phyloP scores from a whole-genome alignment of 2,329 filamentous ascomycete species.

The Fusarium burgessii region DNA sequence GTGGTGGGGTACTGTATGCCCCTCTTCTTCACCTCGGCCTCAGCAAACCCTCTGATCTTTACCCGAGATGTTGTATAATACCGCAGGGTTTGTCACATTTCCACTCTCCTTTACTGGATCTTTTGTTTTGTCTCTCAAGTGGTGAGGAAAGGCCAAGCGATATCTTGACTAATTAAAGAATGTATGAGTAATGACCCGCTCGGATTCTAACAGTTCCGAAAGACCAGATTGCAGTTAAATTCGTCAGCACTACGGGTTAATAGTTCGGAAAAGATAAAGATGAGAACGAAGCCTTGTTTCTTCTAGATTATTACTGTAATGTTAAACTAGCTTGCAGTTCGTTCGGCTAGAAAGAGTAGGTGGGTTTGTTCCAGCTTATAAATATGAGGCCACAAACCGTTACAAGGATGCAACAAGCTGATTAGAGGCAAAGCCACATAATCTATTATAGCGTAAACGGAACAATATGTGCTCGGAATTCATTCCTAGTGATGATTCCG shows the following conservation, averaged over 20 bases:
- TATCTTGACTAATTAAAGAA: background rate
- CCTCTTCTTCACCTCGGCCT: background rate
- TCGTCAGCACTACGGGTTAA: background rate
- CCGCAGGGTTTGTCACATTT: background rate
- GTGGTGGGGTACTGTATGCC: too few relatives aligned
- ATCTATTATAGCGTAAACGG: background rate
- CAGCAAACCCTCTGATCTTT: too few relatives aligned
- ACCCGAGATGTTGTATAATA: background rate
- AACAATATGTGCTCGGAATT: background rate
- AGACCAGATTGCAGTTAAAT: background rate
- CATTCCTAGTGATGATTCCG: background rate
- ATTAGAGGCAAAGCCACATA: background rate
- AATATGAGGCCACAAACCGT: background rate
- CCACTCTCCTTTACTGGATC: too few relatives aligned
- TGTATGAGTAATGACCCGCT: background rate
- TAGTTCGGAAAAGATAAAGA: background rate
- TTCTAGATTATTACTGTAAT: background rate
- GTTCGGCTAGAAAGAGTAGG: background rate
- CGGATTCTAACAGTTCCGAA: background rate
- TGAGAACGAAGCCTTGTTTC: background rate
- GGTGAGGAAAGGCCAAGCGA: background rate
- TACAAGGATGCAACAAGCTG: background rate
- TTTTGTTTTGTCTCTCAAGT: background rate
- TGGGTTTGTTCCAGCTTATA: background rate
- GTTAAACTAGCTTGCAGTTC: background rate